These are phyloP conservation scores for Aspergillus udagawae DNA, from an alignment of 2,329 filamentous ascomycete genomes.

Conservation along the genomic window DNA sequence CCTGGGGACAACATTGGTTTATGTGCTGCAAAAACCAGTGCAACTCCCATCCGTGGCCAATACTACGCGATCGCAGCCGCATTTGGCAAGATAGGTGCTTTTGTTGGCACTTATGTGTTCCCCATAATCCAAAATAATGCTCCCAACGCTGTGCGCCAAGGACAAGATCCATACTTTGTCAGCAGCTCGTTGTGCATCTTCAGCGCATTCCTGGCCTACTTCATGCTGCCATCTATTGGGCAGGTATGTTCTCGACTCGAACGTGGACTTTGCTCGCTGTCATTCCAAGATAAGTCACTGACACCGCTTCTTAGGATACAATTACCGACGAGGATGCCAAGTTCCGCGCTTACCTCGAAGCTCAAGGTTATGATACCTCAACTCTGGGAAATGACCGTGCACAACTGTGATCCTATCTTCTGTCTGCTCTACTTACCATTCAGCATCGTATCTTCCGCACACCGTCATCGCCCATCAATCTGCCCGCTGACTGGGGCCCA, in stretches of 20 bases:
- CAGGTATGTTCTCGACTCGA: conserved; percentile 34
- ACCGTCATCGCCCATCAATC: background rate
- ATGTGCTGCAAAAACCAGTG: conserved; percentile 79
- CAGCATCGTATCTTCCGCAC: conserved; percentile 1
- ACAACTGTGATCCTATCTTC: background rate
- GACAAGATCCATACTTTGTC: conserved; percentile 91
- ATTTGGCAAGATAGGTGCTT: conserved; percentile 56
- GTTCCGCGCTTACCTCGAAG: conserved; percentile 70
- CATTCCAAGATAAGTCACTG: background rate
- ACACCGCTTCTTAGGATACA: conserved; percentile 62
- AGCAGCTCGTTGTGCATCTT: conserved; percentile 72
- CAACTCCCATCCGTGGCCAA: conserved; percentile 80
- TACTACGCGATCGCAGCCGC: conserved; percentile 55
- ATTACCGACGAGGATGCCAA: conserved; percentile 71
- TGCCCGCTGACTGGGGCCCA: background rate
- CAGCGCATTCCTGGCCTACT: conserved; percentile 61
- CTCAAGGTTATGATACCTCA: conserved; percentile 70
- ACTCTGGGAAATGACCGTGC: conserved; percentile 46
- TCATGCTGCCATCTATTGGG: conserved; percentile 70
- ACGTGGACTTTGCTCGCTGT: background rate
- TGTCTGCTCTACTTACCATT: background rate
- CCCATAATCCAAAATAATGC: conserved; percentile 62
- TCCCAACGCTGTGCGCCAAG: conserved; percentile 53
- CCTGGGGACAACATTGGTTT: conserved; percentile 91
- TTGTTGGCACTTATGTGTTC: conserved; percentile 80